A percentile compares a stretch with the other conserved stretches of the same genome.
These are phyloP conservation scores for Boletus fagicola DNA, from an alignment of 768 basidiomycete species.

Conservation along the genomic window DNA sequence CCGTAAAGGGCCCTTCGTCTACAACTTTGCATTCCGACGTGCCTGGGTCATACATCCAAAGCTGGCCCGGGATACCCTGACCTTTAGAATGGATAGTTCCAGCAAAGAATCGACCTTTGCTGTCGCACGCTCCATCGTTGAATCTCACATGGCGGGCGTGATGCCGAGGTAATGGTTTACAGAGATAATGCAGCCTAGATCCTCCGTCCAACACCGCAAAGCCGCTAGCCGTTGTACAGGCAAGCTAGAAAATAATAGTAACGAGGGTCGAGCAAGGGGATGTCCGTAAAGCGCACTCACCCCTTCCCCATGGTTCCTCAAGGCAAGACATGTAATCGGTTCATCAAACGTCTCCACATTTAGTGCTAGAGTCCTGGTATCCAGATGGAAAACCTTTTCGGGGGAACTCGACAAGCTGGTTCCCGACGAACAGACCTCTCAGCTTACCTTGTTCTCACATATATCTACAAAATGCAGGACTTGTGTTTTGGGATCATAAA, in stretches of 20 bases:
- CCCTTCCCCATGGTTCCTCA: conserved; percentile 41
- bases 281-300: background rate
- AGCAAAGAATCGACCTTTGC: conserved; percentile 60
- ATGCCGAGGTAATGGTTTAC: conserved; percentile 46
- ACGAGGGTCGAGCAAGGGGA: background rate
- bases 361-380: conserved; percentile 41
- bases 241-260: conserved; percentile 10
- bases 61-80: conserved; percentile 49
- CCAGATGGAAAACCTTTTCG: conserved; percentile 34
- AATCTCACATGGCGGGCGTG: conserved; percentile 51
- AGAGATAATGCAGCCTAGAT: conserved; percentile 49
- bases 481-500: conserved; percentile 55
- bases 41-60: conserved; percentile 58
- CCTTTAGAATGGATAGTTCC: conserved; percentile 57
- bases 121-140: conserved; percentile 72
- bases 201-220: conserved; percentile 18
- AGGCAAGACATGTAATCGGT: conserved; percentile 55
- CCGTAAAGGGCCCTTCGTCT: conserved; percentile 67
- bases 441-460: conserved; percentile 18
- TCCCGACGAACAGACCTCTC: background rate
- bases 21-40: conserved; percentile 47
- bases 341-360: conserved; percentile 51
- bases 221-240: conserved; percentile 22
- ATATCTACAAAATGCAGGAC: conserved; percentile 72
- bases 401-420: background rate